phyloP scores from a whole-genome alignment of 495 filamentous ascomycete species.

The Bacidia rubella region DNA sequence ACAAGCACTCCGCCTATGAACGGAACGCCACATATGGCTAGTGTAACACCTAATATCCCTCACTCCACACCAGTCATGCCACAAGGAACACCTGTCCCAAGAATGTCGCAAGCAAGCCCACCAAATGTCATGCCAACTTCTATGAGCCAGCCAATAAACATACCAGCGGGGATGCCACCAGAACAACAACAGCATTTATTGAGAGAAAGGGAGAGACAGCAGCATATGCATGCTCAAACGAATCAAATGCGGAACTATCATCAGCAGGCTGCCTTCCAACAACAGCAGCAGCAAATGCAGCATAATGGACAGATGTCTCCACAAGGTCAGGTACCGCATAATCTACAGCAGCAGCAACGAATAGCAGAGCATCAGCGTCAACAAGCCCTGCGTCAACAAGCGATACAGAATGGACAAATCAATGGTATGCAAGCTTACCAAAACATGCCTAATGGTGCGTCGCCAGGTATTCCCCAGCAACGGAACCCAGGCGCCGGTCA shows the following conservation, averaged over 20 bases:
- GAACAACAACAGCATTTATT: slow-evolving; percentile 35
- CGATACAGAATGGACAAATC: background rate
- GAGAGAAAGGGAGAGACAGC: slow-evolving; percentile 17
- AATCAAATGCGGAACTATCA: slow-evolving; percentile 17
- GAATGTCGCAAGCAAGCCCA: slow-evolving; percentile 60
- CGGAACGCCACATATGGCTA: slow-evolving; percentile 63
- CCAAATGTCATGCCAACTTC: slow-evolving; percentile 46
- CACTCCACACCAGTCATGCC: slow-evolving; percentile 51
- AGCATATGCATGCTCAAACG: too few species aligned
- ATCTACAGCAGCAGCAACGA: slow-evolving; percentile 20
- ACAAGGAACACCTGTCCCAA: slow-evolving; percentile 14
- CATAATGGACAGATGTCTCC: slow-evolving; percentile 24
- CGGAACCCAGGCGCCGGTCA: background rate
- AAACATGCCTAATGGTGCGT: slow-evolving; percentile 9
- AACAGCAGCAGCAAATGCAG: slow-evolving; percentile 14
- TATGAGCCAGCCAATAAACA: slow-evolving; percentile 41
- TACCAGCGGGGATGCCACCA: slow-evolving; percentile 13
- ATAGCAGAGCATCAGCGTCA: slow-evolving; percentile 23
- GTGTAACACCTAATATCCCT: slow-evolving; percentile 56
- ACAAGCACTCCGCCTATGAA: slow-evolving; percentile 76
- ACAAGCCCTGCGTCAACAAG: slow-evolving; percentile 7
- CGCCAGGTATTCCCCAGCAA: slow-evolving; percentile 1
- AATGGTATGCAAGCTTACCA: background rate
- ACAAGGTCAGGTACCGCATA: slow-evolving; percentile 25
- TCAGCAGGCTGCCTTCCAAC: slow-evolving; percentile 26